Conservation (phyloP, 345 rosid species). For the Brassica cretica region DNA sequence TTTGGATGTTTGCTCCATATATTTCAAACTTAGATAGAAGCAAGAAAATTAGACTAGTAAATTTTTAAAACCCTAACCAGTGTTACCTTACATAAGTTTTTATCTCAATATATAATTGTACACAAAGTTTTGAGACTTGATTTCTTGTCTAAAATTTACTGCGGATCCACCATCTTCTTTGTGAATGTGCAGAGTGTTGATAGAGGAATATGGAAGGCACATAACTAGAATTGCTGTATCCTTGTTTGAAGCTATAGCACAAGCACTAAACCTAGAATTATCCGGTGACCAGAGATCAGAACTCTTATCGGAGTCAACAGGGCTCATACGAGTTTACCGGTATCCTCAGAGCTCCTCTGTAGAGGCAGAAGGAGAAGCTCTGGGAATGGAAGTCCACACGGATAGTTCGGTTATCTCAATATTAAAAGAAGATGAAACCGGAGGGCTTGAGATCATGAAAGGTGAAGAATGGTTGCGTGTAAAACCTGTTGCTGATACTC, state of each 20-base stretch:
- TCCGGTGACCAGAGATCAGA: slow-evolving; percentile 22
- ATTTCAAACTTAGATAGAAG: background rate
- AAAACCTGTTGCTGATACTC: slow-evolving; percentile 49
- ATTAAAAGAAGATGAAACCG: slow-evolving; percentile 53
- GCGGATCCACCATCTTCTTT: background rate
- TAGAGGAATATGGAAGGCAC: slow-evolving; percentile 75
- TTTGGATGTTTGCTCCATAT: background rate
- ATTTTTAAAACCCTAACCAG: background rate
- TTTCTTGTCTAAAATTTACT: background rate
- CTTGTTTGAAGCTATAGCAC: slow-evolving; percentile 51
- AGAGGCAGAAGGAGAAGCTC: slow-evolving; percentile 18
- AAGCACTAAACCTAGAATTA: slow-evolving; percentile 49
- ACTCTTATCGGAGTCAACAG: slow-evolving; percentile 56
- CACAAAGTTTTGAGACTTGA: too few relatives aligned
- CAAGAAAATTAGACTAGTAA: background rate
- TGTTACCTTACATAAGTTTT: background rate
- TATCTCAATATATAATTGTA: background rate
- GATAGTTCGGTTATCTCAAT: slow-evolving; percentile 83
- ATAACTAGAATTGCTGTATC: slow-evolving; percentile 48
- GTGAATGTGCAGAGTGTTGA: slow-evolving; percentile 45
- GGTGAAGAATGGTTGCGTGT: slow-evolving; percentile 59
- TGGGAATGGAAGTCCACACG: slow-evolving; percentile 69
- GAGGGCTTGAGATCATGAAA: slow-evolving; percentile 68
- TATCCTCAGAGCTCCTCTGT: slow-evolving; percentile 42
- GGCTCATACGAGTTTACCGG: slow-evolving; percentile 58